phyloP scores from a whole-genome alignment of 768 basidiomycete species.

The Boletus coccyginus region DNA sequence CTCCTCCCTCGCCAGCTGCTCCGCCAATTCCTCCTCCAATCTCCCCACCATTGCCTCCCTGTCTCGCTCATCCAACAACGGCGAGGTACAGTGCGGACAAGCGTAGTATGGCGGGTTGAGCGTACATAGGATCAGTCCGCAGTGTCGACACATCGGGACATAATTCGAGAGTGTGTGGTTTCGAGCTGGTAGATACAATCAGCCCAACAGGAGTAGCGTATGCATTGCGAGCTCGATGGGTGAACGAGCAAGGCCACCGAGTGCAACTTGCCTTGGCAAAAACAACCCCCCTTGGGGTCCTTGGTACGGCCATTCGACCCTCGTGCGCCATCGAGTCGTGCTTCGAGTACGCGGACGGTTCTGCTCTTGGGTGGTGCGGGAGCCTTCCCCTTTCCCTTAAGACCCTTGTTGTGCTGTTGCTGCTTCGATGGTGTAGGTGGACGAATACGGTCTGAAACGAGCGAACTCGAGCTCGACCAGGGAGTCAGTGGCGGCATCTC shows the following conservation, averaged over 20 bases:
- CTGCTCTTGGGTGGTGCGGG: slow-evolving; percentile 44
- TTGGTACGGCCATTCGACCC: slow-evolving; percentile 34
- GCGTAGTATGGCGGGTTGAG: slow-evolving; percentile 52
- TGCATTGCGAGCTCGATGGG: neutral
- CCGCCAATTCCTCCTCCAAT: slow-evolving; percentile 43
- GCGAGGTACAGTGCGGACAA: slow-evolving; percentile 52
- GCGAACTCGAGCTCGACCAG: slow-evolving; percentile 38
- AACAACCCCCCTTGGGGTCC: slow-evolving; percentile 66
- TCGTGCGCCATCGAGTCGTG: slow-evolving; percentile 40
- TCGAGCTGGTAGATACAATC: slow-evolving; percentile 40
- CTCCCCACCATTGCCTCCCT: slow-evolving; percentile 38
- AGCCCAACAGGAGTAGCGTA: neutral
- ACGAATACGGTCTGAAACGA: slow-evolving; percentile 56
- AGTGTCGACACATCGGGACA: slow-evolving; percentile 51
- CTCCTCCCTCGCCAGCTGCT: slow-evolving; percentile 46
- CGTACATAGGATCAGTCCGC: slow-evolving; percentile 62
- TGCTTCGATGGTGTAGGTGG: slow-evolving; percentile 24
- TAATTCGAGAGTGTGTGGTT: slow-evolving; percentile 57
- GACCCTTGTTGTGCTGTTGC: slow-evolving; percentile 15
- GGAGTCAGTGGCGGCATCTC: slow-evolving; percentile 7
- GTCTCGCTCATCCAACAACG: slow-evolving; percentile 36
- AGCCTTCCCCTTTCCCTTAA: slow-evolving; percentile 41
- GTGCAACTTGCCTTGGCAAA: slow-evolving; percentile 54
- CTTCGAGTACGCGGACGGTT: slow-evolving; percentile 47
- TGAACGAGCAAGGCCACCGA: no score